Evolutionary conservation across 106 monocot species (phyloP), one percentile per base, ranked within the genome.

Genomic region (Xerophyta viscosa): DNA sequence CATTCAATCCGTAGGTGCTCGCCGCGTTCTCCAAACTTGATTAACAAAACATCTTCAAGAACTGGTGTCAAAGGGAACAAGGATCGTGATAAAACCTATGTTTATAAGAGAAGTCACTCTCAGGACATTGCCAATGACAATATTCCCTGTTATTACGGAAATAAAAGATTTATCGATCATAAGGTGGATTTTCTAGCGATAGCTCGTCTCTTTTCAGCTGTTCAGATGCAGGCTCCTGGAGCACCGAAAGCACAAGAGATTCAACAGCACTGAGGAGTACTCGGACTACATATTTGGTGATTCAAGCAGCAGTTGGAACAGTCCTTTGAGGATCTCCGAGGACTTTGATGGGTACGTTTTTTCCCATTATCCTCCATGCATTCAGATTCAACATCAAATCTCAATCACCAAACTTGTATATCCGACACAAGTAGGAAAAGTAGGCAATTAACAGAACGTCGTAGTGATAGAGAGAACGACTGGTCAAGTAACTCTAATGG

Each of bases 161-260:
- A 37, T 17, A 37, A 37, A 8, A 46, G 64, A 41, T 47, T 76
- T 15, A 44, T 31, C 1, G 27, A 24, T 29, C 44, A 27, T 8
- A 58, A 27, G 29, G 31, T 27, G 5, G 77, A 77, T 61, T 67
- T 8, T 72, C 59, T 1, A 75, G 71, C 11, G 85, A 76, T 20
- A 69, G 44, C 30, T 80, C 72, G n/a, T n/a, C n/a, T n/a, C n/a
- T n/a, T n/a, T n/a, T n/a, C n/a, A n/a, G n/a, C n/a, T n/a, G n/a
- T n/a, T 77, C 77, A 0, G 80, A 79, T 8, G 79, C 63, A 52
- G 58, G 68, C 12, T 80, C 80, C 0, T 69, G 46, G n/a, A 78
- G 74, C 56, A 78, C 83, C 3, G 83, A 78, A 44, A 79, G 84
- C 65, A 71, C 75, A 22, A 51, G 68, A 23, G 57, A 70, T 46